These are phyloP conservation scores for Gnomoniopsis smithogilvyi DNA, from an alignment of 2,329 filamentous ascomycete genomes.

Conservation along the genomic window DNA sequence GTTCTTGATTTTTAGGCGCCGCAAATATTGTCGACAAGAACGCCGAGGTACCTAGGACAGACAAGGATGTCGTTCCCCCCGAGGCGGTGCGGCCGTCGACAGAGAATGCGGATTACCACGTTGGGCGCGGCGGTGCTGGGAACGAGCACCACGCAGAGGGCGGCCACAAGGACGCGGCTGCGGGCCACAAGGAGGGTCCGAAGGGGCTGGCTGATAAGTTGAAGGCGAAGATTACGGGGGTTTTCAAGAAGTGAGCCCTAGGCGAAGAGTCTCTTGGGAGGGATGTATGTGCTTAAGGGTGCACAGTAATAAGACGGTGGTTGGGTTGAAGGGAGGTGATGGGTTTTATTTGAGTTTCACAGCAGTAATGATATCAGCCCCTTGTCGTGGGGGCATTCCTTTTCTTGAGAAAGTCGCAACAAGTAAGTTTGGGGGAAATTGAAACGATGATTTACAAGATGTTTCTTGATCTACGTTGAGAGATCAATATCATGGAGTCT, in stretches of 20 bases:
- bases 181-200: constrained; percentile 21
- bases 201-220: constrained; percentile 53
- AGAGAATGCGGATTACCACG: constrained; percentile 51
- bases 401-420: too few relatives aligned
- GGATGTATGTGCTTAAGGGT: not conserved
- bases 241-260: constrained; percentile 41
- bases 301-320: too few relatives aligned
- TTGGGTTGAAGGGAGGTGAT: too few relatives aligned
- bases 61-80: constrained; percentile 52
- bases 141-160: constrained; percentile 44
- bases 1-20: constrained; percentile 37
- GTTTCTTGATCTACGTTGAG: too few relatives aligned
- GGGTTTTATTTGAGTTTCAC: too few relatives aligned
- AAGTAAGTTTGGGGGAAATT: too few relatives aligned
- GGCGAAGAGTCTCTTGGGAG: not conserved
- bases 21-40: constrained; percentile 56
- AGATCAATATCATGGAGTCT: too few relatives aligned
- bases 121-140: constrained; percentile 58
- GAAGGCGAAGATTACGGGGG: constrained; percentile 52
- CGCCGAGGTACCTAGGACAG: constrained; percentile 37
- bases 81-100: constrained; percentile 46
- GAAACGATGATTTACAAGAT: too few relatives aligned
- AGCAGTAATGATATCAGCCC: too few relatives aligned
- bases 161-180: constrained; percentile 22
- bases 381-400: too few relatives aligned